These are phyloP conservation scores for Cercospora sp. DNA, from an alignment of 2,329 filamentous ascomycete species.

Conservation along the genomic window DNA sequence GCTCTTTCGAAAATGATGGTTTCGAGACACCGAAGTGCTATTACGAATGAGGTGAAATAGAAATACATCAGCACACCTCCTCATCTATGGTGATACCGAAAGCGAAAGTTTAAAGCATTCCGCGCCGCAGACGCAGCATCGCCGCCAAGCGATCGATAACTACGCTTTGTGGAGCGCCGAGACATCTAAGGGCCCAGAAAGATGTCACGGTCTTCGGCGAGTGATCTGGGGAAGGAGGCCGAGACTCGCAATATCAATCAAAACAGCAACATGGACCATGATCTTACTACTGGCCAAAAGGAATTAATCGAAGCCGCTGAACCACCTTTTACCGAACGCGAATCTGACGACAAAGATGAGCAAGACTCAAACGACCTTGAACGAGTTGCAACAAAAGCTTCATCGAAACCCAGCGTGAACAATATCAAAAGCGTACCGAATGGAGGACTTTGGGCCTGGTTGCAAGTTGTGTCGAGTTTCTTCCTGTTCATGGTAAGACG, in stretches of 20 bases:
- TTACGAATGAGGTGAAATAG: not conserved
- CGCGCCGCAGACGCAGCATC: not conserved
- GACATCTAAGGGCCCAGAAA: not conserved
- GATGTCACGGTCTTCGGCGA: conserved; percentile 8
- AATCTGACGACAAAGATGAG: conserved; percentile 10
- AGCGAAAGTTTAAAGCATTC: not conserved
- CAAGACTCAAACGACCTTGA: conserved; percentile 20
- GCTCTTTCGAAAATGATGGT: not conserved
- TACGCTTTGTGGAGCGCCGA: not conserved
- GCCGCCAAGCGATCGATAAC: not conserved
- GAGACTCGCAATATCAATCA: not conserved
- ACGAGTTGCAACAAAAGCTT: conserved; percentile 23
- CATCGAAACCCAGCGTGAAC: conserved; percentile 42
- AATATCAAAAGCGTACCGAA: conserved; percentile 48
- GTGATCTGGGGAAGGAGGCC: conserved; percentile 7
- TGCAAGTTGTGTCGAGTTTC: conserved; percentile 51
- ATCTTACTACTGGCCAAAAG: conserved; percentile 2
- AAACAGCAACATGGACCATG: not conserved
- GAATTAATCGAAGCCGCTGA: conserved; percentile 18
- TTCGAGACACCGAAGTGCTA: not conserved
- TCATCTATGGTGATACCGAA: not conserved
- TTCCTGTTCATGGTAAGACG: conserved; percentile 46
- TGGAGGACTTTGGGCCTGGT: conserved; percentile 50
- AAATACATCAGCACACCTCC: not conserved
- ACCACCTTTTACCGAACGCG: conserved; percentile 13